These are phyloP conservation scores for Saraca asoca DNA, from an alignment of 331 rosid genomes.

Conservation along the genomic window DNA sequence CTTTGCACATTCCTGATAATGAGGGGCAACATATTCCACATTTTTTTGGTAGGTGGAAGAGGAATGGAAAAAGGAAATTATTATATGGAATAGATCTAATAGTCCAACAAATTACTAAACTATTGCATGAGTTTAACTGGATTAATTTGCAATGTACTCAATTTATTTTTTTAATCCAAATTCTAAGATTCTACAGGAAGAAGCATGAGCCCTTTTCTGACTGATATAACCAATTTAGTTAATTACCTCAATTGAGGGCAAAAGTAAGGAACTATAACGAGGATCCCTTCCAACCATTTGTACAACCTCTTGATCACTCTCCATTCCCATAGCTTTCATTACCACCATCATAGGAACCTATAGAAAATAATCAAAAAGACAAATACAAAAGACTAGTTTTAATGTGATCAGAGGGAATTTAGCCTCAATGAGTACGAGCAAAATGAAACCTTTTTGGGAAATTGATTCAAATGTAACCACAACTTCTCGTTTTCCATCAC, in stretches of 20 bases:
- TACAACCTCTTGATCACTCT: constrained; percentile 81
- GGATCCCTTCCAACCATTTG: constrained; percentile 98
- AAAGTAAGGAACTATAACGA: constrained; percentile 68
- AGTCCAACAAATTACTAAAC: no score
- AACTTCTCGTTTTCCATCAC: constrained; percentile 82
- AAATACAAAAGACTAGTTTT: constrained; percentile 17
- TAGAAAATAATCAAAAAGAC: constrained; percentile 7
- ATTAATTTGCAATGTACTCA: neutral
- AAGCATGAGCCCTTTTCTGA: constrained; percentile 6
- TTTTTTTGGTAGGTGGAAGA: neutral
- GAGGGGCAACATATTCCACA: constrained; percentile 28
- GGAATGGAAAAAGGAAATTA: no score
- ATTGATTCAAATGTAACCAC: constrained; percentile 69
- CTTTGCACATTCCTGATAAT: constrained; percentile 74
- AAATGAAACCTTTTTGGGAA: constrained; percentile 63
- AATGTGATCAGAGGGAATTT: constrained; percentile 7
- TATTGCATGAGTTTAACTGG: constrained; percentile 11
- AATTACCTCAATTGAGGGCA: constrained; percentile 87
- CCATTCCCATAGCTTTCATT: constrained; percentile 98
- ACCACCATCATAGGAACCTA: constrained; percentile 89
- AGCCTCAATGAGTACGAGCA: constrained; percentile 21
- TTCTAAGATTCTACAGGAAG: neutral
- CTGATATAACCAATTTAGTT: constrained; percentile 18
- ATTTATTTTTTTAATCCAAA: constrained; percentile 10
- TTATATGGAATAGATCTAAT: no score